Evolutionary conservation across 1,139 yeast species (phyloP).

Genomic region (Insectozyma bohioensis): DNA sequence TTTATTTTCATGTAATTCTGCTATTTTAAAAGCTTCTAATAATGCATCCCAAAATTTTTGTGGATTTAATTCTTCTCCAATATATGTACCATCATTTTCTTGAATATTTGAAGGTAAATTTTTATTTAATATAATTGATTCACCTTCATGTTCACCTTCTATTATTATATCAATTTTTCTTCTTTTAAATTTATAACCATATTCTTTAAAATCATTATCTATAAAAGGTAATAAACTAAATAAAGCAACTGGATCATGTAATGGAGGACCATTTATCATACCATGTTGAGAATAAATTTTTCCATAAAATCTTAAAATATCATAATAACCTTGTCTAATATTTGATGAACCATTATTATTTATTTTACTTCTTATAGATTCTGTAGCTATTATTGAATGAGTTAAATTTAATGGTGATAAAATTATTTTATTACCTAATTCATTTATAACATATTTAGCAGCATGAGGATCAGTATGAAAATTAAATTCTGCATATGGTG

Average conservation of each 20-base stretch:
- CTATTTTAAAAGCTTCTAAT: constrained; percentile 36
- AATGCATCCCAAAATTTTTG: constrained; percentile 55
- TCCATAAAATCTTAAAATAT: constrained; percentile 47
- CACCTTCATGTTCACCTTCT: constrained; percentile 35
- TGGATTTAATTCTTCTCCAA: constrained; percentile 46
- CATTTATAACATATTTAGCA: constrained; percentile 55
- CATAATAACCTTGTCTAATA: constrained; percentile 54
- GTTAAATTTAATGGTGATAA: constrained; percentile 72
- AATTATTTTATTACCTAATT: constrained; percentile 45
- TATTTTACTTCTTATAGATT: constrained; percentile 34
- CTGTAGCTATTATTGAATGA: constrained; percentile 63
- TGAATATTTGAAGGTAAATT: constrained; percentile 27
- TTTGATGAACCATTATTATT: constrained; percentile 27
- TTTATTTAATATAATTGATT: constrained; percentile 24
- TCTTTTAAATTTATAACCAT: constrained; percentile 31
- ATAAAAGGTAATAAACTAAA: constrained; percentile 53
- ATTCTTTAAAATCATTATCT: constrained; percentile 28
- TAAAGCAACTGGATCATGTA: constrained; percentile 80
- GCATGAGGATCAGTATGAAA: constrained; percentile 77
- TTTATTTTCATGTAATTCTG: constrained; percentile 15
- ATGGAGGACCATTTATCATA: constrained; percentile 63
- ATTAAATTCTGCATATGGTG: constrained; percentile 75
- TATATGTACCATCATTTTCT: constrained; percentile 41
- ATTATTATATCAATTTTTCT: constrained; percentile 25
- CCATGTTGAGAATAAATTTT: constrained; percentile 47